A percentile compares a stretch with the other conserved stretches of the same genome.
phyloP scores from a whole-genome alignment of 2,329 filamentous ascomycete genomes.

The Aspergillus fischeri region DNA sequence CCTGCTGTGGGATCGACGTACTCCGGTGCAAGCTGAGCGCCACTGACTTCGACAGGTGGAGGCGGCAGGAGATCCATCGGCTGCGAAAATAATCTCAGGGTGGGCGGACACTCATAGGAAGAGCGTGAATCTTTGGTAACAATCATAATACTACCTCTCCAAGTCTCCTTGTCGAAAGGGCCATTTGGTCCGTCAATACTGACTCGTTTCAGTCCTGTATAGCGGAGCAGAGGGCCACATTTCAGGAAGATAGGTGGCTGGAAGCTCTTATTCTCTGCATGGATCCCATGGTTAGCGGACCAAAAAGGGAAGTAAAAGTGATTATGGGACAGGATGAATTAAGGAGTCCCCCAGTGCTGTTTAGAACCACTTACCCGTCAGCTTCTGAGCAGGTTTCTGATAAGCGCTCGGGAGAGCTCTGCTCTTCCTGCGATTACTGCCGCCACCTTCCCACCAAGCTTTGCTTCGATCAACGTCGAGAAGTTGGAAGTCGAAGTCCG shows the following conservation, averaged over 20 bases:
- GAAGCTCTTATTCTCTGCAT: slow-evolving; percentile 59
- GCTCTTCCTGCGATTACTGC: slow-evolving; percentile 44
- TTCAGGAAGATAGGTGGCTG: slow-evolving; percentile 79
- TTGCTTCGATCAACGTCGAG: slow-evolving; percentile 48
- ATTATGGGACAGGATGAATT: not conserved
- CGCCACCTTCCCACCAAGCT: slow-evolving; percentile 73
- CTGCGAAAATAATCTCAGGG: slow-evolving; percentile 78
- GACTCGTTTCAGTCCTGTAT: slow-evolving; percentile 71
- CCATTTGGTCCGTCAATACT: slow-evolving; percentile 30
- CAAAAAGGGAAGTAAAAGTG: not conserved
- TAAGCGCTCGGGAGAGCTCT: slow-evolving; percentile 39
- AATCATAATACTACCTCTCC: slow-evolving; percentile 94
- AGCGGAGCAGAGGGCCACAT: slow-evolving; percentile 85
- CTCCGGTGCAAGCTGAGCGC: slow-evolving; percentile 62
- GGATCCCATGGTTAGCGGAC: slow-evolving; percentile 37
- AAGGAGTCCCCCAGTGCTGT: not conserved
- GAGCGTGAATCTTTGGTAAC: slow-evolving; percentile 83
- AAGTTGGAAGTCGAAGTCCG: slow-evolving; percentile 57
- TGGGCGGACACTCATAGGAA: slow-evolving; percentile 73
- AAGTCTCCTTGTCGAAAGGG: slow-evolving; percentile 65
- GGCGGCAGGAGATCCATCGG: slow-evolving; percentile 77
- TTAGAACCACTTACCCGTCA: slow-evolving; percentile 22
- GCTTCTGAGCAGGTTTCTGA: slow-evolving; percentile 30
- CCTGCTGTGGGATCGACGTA: slow-evolving; percentile 88
- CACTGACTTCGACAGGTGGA: slow-evolving; percentile 65